Evolutionary conservation across 192 early-diverging fungal genomes (phyloP).

Genomic region (Paraglomus brasilianum): DNA sequence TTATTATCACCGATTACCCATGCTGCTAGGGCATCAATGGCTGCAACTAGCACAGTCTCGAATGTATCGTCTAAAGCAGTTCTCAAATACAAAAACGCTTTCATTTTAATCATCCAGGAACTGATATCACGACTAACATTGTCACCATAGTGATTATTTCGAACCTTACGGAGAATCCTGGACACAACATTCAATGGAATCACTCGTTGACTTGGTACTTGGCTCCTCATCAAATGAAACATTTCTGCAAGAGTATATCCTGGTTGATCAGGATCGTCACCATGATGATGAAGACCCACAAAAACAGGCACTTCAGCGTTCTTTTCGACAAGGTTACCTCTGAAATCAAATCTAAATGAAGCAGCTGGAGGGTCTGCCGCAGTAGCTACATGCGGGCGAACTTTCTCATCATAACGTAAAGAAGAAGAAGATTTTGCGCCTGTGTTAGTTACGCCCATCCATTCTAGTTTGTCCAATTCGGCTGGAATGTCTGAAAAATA

Average conservation of each 20-base stretch:
- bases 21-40: constrained; percentile 48
- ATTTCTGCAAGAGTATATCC: constrained; percentile 87
- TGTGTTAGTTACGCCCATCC: constrained; percentile 51
- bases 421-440: constrained; percentile 39
- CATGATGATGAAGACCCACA: constrained; percentile 87
- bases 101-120: constrained; percentile 43
- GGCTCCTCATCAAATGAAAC: constrained; percentile 76
- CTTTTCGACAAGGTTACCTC: constrained; percentile 66
- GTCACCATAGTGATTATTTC: constrained; percentile 35
- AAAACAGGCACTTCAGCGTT: constrained; percentile 53
- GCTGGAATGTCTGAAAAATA: constrained; percentile 54
- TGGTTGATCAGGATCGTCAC: constrained; percentile 75
- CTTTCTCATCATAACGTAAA: constrained; percentile 44
- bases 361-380: constrained; percentile 49
- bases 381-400: constrained; percentile 41
- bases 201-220: constrained; percentile 75
- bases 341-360: constrained; percentile 75
- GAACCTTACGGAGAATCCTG: constrained; percentile 54
- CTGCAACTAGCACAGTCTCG: constrained; percentile 54
- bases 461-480: constrained; percentile 66
- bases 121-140: constrained; percentile 35
- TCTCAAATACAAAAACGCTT: constrained; percentile 54
- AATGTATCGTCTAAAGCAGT: constrained; percentile 66
- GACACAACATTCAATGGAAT: constrained; percentile 63
- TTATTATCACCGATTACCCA: constrained; percentile 37